These are phyloP conservation scores for Ocimum tenuiflorum DNA, from an alignment of 257 asterid species.

Conservation along the genomic window DNA sequence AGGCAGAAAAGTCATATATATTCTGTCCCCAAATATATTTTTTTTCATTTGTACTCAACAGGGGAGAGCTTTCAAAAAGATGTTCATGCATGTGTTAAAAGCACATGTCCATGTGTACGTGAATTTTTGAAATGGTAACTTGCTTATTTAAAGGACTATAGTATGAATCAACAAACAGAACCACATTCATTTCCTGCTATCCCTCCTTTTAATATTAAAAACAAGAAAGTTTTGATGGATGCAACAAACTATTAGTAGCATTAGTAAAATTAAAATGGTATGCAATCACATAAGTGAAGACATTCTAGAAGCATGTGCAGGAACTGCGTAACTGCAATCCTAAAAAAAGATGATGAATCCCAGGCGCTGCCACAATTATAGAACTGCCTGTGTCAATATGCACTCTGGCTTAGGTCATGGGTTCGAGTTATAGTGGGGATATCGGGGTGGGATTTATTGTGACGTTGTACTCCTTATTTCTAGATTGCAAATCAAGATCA, in stretches of 20 bases:
- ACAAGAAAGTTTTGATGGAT: not conserved
- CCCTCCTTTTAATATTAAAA: not conserved
- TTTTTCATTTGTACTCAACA: not conserved
- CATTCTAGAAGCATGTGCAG: not conserved
- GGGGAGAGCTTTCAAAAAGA: not conserved
- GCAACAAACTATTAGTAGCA: not conserved
- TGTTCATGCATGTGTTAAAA: not conserved
- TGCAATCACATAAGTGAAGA: not conserved
- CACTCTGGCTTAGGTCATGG: not conserved
- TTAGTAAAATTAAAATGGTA: not conserved
- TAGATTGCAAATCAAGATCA: too few species aligned
- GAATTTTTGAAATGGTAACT: not conserved
- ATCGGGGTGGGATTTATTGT: too few species aligned
- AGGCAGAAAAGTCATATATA: not conserved
- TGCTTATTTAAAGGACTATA: not conserved
- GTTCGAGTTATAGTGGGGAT: too few species aligned
- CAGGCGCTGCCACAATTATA: not conserved
- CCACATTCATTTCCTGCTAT: not conserved
- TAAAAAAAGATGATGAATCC: not conserved
- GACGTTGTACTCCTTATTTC: not conserved
- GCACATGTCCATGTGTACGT: not conserved
- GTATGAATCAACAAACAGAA: constrained; percentile 3
- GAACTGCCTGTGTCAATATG: not conserved
- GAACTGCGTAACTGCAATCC: not conserved
- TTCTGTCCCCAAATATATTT: not conserved